Conservation (phyloP, 2,329 filamentous ascomycete species). For the Verticillium isaacii region DNA sequence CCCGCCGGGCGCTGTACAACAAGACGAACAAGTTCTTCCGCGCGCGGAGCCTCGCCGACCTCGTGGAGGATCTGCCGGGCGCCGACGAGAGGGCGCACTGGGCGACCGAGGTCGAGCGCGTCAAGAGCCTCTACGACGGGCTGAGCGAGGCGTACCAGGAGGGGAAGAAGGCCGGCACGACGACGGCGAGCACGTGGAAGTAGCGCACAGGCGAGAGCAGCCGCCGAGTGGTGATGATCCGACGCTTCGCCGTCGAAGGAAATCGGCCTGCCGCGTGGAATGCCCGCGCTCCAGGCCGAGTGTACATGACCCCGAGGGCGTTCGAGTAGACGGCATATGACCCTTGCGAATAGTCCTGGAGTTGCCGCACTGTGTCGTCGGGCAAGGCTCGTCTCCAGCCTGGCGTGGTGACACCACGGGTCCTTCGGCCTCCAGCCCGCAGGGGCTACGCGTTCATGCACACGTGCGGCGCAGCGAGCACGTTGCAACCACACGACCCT, state of each 20-base stretch:
- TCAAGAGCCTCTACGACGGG: slow-evolving; percentile 42
- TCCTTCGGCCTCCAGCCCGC: neutral
- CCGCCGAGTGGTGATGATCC: neutral
- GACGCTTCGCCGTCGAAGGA: neutral
- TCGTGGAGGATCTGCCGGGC: slow-evolving; percentile 31
- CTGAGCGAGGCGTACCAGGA: slow-evolving; percentile 45
- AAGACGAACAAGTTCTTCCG: slow-evolving; percentile 51
- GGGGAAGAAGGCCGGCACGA: slow-evolving; percentile 34
- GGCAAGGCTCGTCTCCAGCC: neutral
- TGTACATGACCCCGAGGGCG: neutral
- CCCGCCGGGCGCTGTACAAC: slow-evolving; percentile 44
- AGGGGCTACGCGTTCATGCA: neutral
- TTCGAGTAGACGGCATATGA: neutral
- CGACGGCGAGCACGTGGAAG: slow-evolving; percentile 45
- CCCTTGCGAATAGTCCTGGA: neutral
- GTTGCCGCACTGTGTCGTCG: neutral
- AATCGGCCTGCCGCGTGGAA: neutral
- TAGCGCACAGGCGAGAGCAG: slow-evolving; percentile 12
- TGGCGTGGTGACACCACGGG: neutral
- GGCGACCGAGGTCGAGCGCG: slow-evolving; percentile 35
- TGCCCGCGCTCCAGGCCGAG: neutral
- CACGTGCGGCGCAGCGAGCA: neutral
- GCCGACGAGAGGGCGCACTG: slow-evolving; percentile 25
- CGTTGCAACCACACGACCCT: neutral
- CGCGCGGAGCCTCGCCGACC: slow-evolving; percentile 34